Conservation (phyloP, 2,329 filamentous ascomycete species). For the Alternaria sp. region DNA sequence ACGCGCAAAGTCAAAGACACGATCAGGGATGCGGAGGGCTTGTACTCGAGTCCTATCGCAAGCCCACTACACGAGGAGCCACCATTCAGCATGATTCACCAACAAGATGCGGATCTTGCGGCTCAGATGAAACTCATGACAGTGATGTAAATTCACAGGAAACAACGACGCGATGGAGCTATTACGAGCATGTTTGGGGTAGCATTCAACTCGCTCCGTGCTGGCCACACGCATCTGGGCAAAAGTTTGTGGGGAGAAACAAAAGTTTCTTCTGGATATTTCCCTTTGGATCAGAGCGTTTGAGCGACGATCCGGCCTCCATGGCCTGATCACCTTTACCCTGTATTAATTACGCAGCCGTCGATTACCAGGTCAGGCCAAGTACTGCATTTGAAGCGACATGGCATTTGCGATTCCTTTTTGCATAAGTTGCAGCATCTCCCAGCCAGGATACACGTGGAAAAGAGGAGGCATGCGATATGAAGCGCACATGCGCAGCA, state of each 20-base stretch:
- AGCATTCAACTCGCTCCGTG: slow-evolving; percentile 8
- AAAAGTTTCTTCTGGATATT: slow-evolving; percentile 38
- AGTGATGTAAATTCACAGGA: slow-evolving; percentile 43
- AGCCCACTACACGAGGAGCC: slow-evolving; percentile 47
- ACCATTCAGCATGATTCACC: slow-evolving; percentile 44
- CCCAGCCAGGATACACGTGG: slow-evolving; percentile 22
- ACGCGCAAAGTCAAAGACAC: slow-evolving; percentile 57
- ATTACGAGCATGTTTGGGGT: slow-evolving; percentile 7
- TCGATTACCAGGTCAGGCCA: slow-evolving; percentile 24
- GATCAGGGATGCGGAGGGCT: slow-evolving; percentile 55
- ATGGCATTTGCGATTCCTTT: slow-evolving; percentile 34
- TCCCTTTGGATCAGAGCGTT: slow-evolving; percentile 43
- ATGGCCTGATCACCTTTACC: slow-evolving; percentile 25
- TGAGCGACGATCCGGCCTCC: slow-evolving; percentile 27
- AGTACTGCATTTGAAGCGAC: slow-evolving; percentile 45
- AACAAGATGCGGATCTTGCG: slow-evolving; percentile 41
- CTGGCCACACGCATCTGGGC: slow-evolving; percentile 21
- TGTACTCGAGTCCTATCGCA: slow-evolving; percentile 53
- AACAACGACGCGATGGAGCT: slow-evolving; percentile 24
- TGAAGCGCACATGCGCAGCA: slow-evolving; percentile 12
- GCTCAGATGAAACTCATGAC: slow-evolving; percentile 51
- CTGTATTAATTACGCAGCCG: slow-evolving; percentile 43
- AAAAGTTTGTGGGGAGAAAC: slow-evolving; percentile 27
- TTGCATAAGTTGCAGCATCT: slow-evolving; percentile 34
- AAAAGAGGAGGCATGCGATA: slow-evolving; percentile 19